Evolutionary conservation across 345 rosid genomes (phyloP), one percentile per base, ranked within the genome.

Genomic region (Dimocarpus longan): DNA sequence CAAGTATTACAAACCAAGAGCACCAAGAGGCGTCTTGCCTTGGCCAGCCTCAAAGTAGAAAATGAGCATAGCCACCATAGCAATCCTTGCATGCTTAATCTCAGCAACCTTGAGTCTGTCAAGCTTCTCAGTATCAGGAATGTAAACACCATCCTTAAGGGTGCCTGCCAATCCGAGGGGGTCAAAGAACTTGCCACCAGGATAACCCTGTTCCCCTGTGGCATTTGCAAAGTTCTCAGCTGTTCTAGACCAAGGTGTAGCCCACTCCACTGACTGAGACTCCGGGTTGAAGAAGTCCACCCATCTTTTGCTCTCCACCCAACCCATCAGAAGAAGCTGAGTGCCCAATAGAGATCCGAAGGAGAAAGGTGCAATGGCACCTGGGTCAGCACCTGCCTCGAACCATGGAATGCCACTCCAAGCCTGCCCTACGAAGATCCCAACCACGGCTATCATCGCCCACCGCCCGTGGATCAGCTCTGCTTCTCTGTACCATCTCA

Each of bases 261-360:
- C 99, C 99, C 99, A 95, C 68, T 95, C 98, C 46, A 95, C 92
- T 0, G 99, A 90, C 64, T 95, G 99, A 0, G 99, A 95, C 52
- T 95, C 88, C 6, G 96, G 99, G 89, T 90, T 88, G 92, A 95
- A 96, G 91, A 96, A 96, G 66, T 96, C 99, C 1, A 94, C 98
- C 99, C 99, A 96, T 10, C 98, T 63, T 82, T 96, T 96, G 93
- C 99, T 92, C 92, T 96, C 99, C 5, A 96, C 99, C 99, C 99
- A 96, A 1, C 98, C 99, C 99, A 96, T 96, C 10, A 96, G 95
- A 46, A 96, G 24, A 77, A 96, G 87, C 43, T 96, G 98, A n/a
- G 98, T 95, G 0, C 99, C 98, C 6, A 93, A 85, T 10, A 95
- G 91, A 2, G 97, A 37, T 0, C 99, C 99, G 72, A 95, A 95